phyloP scores from a whole-genome alignment of 2,329 filamentous ascomycete genomes.

The Fulvia fulva region DNA sequence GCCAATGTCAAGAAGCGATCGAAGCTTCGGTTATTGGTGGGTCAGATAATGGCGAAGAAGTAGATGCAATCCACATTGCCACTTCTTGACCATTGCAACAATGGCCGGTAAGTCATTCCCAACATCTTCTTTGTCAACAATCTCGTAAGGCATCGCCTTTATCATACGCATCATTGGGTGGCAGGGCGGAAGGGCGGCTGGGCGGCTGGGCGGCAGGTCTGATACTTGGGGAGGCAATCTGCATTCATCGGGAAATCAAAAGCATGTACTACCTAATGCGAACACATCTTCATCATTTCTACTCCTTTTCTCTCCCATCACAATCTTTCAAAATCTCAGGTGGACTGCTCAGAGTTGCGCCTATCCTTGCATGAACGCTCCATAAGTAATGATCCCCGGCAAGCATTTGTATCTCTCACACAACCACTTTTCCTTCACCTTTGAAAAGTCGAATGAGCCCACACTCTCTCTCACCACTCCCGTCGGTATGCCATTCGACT shows the following conservation, averaged over 20 bases:
- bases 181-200: too few species aligned
- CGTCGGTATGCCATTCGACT: background rate
- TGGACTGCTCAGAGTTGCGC: too few species aligned
- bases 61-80: background rate
- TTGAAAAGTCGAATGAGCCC: background rate
- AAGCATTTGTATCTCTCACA: background rate
- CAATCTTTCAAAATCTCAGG: too few species aligned
- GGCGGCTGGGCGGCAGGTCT: background rate
- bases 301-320: too few species aligned
- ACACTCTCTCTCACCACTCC: background rate
- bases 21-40: background rate
- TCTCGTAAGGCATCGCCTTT: background rate
- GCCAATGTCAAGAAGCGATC: background rate
- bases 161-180: background rate
- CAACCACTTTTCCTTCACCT: background rate
- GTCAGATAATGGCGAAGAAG: background rate
- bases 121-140: background rate
- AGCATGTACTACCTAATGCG: too few species aligned
- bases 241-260: background rate
- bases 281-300: too few species aligned
- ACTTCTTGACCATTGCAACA: background rate
- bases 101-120: background rate
- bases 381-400: too few species aligned
- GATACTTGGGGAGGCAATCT: background rate
- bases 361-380: too few species aligned